A percentile compares a stretch with the other conserved stretches of the same genome.
phyloP scores from a whole-genome alignment of 2,329 filamentous ascomycete genomes.

The Kalmusia sp. region DNA sequence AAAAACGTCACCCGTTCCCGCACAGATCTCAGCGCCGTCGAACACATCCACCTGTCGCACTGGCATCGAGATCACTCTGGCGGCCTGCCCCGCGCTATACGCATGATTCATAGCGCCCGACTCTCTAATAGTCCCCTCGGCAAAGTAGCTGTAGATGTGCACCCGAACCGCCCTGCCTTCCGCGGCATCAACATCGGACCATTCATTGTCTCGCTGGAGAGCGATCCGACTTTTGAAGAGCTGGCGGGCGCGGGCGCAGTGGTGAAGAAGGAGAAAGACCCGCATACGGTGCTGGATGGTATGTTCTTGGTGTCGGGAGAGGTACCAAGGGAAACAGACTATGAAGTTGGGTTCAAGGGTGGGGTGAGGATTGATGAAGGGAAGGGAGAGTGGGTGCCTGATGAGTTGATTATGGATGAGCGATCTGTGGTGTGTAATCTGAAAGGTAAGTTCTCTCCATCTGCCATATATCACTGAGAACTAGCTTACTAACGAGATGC shows the following conservation, averaged over 20 bases:
- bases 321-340: conserved; percentile 58
- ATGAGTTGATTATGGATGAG: conserved; percentile 61
- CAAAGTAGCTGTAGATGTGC: conserved; percentile 56
- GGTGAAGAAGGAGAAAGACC: conserved; percentile 47
- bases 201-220: conserved; percentile 57
- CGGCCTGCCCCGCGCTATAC: conserved; percentile 59
- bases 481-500: neutral
- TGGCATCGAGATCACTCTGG: conserved; percentile 65
- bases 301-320: conserved; percentile 62
- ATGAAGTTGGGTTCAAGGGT: conserved; percentile 57
- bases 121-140: conserved; percentile 18
- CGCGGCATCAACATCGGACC: conserved; percentile 54
- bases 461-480: neutral
- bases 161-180: conserved; percentile 60
- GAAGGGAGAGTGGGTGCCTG: conserved; percentile 54
- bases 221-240: conserved; percentile 60
- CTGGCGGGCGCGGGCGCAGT: conserved; percentile 52
- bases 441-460: conserved; percentile 49
- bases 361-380: conserved; percentile 54
- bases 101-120: conserved; percentile 49
- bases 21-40: conserved; percentile 53
- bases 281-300: conserved; percentile 57
- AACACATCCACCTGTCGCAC: conserved; percentile 59
- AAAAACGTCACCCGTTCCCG: conserved; percentile 56
- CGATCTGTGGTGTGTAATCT: conserved; percentile 61